A percentile compares a stretch with the other conserved stretches of the same genome.
Conservation (phyloP, 441 rosid genomes). For the Isatis lusitanica region DNA sequence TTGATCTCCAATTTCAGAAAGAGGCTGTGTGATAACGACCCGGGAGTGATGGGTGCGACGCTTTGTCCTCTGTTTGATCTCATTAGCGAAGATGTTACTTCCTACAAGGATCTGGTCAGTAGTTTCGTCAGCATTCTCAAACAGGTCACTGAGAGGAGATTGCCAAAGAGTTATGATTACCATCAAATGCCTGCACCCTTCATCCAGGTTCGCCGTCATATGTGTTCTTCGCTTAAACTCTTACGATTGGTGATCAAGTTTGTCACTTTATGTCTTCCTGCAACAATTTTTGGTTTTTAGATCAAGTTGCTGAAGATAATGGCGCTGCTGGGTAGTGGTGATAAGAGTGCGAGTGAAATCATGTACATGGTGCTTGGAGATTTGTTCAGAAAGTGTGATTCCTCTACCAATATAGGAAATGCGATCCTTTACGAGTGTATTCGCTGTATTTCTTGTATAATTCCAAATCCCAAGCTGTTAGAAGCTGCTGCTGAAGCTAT, state of each 20-base stretch:
- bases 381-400: constrained; percentile 84
- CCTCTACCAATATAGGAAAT: constrained; percentile 87
- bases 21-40: constrained; percentile 93
- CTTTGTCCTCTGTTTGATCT: constrained; percentile 93
- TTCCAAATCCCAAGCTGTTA: constrained; percentile 79
- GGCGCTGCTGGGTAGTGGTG: constrained; percentile 92
- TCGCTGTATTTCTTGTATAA: constrained; percentile 84
- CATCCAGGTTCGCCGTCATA: constrained; percentile 62
- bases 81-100: constrained; percentile 60
- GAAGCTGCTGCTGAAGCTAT: constrained; percentile 88
- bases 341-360: constrained; percentile 86
- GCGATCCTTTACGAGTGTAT: constrained; percentile 87
- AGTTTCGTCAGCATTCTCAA: constrained; percentile 95
- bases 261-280: constrained; percentile 8
- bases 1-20: constrained; percentile 85
- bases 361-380: constrained; percentile 95
- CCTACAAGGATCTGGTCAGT: constrained; percentile 81
- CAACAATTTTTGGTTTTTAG: constrained; percentile 40
- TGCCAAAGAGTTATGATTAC: constrained; percentile 89
- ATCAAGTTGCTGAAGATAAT: constrained; percentile 90
- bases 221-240: neutral
- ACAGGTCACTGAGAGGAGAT: constrained; percentile 84
- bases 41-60: constrained; percentile 98
- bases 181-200: constrained; percentile 98
- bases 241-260: constrained; percentile 5